phyloP scores from a whole-genome alignment of 306 rosid genomes.

The Quercus parvula region DNA sequence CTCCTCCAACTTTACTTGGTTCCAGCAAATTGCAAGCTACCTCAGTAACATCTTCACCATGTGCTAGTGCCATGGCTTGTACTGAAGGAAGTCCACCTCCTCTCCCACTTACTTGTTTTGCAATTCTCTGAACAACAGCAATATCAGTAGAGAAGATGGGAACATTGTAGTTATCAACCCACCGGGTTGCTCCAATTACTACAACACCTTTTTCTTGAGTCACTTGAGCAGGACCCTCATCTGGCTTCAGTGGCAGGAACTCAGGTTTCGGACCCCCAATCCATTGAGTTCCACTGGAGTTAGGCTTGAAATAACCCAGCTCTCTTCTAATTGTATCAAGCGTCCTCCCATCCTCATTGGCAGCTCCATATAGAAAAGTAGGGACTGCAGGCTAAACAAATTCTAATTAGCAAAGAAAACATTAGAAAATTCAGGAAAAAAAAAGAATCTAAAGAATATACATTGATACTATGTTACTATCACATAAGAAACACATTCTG shows the following conservation, averaged over 20 bases:
- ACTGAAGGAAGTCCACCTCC: slow-evolving; percentile 65
- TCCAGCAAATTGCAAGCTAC: slow-evolving; percentile 63
- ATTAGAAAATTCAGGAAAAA: neutral
- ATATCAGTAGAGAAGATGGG: slow-evolving; percentile 63
- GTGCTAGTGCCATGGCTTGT: slow-evolving; percentile 84
- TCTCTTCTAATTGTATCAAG: slow-evolving; percentile 72
- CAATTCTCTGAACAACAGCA: slow-evolving; percentile 41
- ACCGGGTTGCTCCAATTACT: slow-evolving; percentile 60
- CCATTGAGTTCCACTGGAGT: slow-evolving; percentile 61
- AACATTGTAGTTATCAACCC: slow-evolving; percentile 78
- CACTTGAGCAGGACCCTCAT: slow-evolving; percentile 63
- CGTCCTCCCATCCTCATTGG: slow-evolving; percentile 66
- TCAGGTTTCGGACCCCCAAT: slow-evolving; percentile 47
- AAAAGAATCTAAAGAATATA: neutral
- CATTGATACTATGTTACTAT: slow-evolving; percentile 7
- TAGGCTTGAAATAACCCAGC: slow-evolving; percentile 84
- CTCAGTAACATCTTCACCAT: slow-evolving; percentile 37
- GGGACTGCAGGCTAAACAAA: slow-evolving; percentile 55
- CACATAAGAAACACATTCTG: neutral
- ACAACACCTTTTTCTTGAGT: slow-evolving; percentile 50
- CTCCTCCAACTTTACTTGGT: slow-evolving; percentile 55
- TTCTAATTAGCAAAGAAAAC: slow-evolving; percentile 18
- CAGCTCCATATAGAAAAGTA: slow-evolving; percentile 79
- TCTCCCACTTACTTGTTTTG: slow-evolving; percentile 39
- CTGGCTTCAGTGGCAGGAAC: slow-evolving; percentile 52